A percentile compares a stretch with the other conserved stretches of the same genome.
Evolutionary conservation across 352 stramenopile genomes (phyloP).

Genomic region (Phytophthora brassicae): DNA sequence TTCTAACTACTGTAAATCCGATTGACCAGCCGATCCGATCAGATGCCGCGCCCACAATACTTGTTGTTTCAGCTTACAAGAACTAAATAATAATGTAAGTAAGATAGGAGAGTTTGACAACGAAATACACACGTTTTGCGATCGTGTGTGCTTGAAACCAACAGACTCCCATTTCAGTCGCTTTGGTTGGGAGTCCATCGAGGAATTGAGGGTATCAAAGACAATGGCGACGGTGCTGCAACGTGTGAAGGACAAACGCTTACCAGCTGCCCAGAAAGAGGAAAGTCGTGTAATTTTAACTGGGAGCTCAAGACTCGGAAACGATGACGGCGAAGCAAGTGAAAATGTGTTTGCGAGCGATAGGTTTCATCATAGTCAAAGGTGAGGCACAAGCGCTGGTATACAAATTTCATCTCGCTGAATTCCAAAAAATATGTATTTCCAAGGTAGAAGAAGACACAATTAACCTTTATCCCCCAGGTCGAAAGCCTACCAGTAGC

Average conservation of each 20-base stretch:
- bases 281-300: conserved; percentile 33
- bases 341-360: conserved; percentile 33
- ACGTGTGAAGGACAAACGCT: conserved; percentile 28
- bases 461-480: too few species aligned
- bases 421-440: conserved; percentile 51
- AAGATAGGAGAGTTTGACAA: too few species aligned
- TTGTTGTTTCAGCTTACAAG: too few species aligned
- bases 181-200: too few species aligned
- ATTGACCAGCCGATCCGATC: too few species aligned
- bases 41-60: too few species aligned
- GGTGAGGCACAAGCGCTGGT: conserved; percentile 34
- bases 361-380: conserved; percentile 30
- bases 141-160: too few species aligned
- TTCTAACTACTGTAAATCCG: too few species aligned
- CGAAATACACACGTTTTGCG: too few species aligned
- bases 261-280: conserved; percentile 28
- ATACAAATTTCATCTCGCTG: conserved; percentile 46
- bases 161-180: too few species aligned
- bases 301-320: conserved; percentile 13
- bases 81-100: too few species aligned
- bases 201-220: background rate
- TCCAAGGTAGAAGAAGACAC: conserved; percentile 30
- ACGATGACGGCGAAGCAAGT: conserved; percentile 36
- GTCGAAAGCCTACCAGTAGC: too few species aligned
- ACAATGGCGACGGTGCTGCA: conserved; percentile 24